Evolutionary conservation across 2,329 filamentous ascomycete genomes (phyloP), one percentile per base, ranked within the genome.

Genomic region (Pseudogymnoascus sp.): DNA sequence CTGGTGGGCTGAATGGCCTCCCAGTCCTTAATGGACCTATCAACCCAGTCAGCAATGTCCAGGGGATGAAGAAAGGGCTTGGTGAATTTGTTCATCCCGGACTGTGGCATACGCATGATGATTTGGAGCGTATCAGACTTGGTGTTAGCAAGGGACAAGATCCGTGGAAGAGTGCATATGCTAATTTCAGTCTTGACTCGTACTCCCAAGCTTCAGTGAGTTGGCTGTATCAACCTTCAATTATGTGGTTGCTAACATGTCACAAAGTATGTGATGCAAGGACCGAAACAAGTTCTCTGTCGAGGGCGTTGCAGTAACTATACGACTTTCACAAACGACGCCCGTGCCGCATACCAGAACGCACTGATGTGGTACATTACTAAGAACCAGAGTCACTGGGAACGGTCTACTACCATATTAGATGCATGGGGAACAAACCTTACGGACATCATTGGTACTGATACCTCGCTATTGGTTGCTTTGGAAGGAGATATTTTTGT

Each of bases 361-460:
- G 72, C 76, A 4, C 66, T 77, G 7, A 76, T 77, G 75, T 78
- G 75, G 28, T 77, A 78, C 59, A 76, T 78, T 62, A 78, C 77
- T 0, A 67, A 69, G 6, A 69, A 76, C 61, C 66, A 75, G 25
- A 67, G 64, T 3, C 75, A 78, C 59, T 77, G 73, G 73, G 67
- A 74, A 8, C 64, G 63, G 0, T 68, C 70, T 3, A 73, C 76
- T 2, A 69, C 66, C 1, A 78, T 78, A 44, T 67, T 78, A 0
- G 73, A 79, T 59, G 71, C 69, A 0, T 76, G 73, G 74, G 74
- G 75, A 1, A 67, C 67, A 4, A 73, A 70, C 21, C 63, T 76
- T 7, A 74, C 70, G 4, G 67, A 70, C 60, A 72, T 76, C 42
- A 70, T 75, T 38, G 74, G 74, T 1, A 71, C 67, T 0, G 75